A percentile compares a stretch with the other conserved stretches of the same genome.
These are phyloP conservation scores for Actinidia chinensis DNA, from an alignment of 179 eudicot species.

Conservation along the genomic window DNA sequence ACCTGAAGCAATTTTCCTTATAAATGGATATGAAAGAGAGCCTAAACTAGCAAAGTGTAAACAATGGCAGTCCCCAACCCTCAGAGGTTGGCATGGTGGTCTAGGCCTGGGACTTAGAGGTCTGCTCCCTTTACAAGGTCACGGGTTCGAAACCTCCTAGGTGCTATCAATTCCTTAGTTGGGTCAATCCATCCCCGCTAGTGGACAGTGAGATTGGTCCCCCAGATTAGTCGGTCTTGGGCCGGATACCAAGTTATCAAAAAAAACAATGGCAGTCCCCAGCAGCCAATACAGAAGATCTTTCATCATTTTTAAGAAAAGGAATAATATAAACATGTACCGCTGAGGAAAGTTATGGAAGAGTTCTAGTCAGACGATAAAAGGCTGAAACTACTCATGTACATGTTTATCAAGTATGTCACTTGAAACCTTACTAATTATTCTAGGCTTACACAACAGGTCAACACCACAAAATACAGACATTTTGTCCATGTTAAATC, in stretches of 20 bases:
- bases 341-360: not conserved
- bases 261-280: not conserved
- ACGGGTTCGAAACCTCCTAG: too few relatives aligned
- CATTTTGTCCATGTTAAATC: not conserved
- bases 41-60: not conserved
- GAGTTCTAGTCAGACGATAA: not conserved
- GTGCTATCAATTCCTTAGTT: too few relatives aligned
- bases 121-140: too few relatives aligned
- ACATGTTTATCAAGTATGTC: not conserved
- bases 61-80: not conserved
- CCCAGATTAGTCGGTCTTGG: too few relatives aligned
- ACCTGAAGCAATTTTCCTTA: not conserved
- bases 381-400: not conserved
- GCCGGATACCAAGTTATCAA: too few relatives aligned
- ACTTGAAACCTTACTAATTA: not conserved
- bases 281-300: slow-evolving; percentile 1
- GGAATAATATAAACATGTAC: not conserved
- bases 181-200: too few relatives aligned
- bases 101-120: too few relatives aligned
- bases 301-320: not conserved
- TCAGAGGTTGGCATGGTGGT: too few relatives aligned
- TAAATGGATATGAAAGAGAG: not conserved
- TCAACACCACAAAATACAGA: not conserved
- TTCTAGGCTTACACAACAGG: not conserved
- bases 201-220: too few relatives aligned